Conservation (phyloP, 805 yeast species). For the Torulaspora quercuum region DNA sequence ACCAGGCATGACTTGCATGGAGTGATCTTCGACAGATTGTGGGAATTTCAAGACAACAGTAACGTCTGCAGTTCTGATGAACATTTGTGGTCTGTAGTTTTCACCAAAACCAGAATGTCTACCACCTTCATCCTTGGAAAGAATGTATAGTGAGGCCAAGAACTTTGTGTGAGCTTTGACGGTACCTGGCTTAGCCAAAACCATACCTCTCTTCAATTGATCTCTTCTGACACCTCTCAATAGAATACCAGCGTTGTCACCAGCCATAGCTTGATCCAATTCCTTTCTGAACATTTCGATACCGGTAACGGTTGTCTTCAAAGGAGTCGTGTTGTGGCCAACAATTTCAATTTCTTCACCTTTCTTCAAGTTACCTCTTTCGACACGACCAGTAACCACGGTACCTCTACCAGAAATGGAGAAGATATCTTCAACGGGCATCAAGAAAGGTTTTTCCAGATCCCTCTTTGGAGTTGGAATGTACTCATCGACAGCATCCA, state of each 20-base stretch:
- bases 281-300: conserved; percentile 99
- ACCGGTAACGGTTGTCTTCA: conserved; percentile 95
- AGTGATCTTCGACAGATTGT: conserved; percentile 72
- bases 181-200: conserved; percentile 86
- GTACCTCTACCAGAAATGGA: conserved; percentile 99
- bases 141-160: conserved; percentile 87
- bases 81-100: conserved; percentile 97
- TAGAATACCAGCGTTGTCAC: conserved; percentile 97
- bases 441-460: conserved; percentile 90
- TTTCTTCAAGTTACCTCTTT: conserved; percentile 95
- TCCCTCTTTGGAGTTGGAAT: conserved; percentile 97
- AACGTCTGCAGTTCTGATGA: conserved; percentile 93
- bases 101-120: conserved; percentile 97
- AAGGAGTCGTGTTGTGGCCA: conserved; percentile 80
- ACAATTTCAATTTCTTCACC: conserved; percentile 98
- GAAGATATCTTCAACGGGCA: conserved; percentile 97
- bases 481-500: conserved; percentile 88
- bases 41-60: conserved; percentile 91
- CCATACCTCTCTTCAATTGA: conserved; percentile 96
- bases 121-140: conserved; percentile 98
- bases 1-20: conserved; percentile 94
- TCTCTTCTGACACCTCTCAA: conserved; percentile 98
- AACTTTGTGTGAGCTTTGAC: conserved; percentile 91
- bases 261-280: conserved; percentile 95
- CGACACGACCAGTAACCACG: conserved; percentile 98